These are phyloP conservation scores for Penicillium oxalicum DNA, from an alignment of 2,329 filamentous ascomycete genomes.

Conservation along the genomic window DNA sequence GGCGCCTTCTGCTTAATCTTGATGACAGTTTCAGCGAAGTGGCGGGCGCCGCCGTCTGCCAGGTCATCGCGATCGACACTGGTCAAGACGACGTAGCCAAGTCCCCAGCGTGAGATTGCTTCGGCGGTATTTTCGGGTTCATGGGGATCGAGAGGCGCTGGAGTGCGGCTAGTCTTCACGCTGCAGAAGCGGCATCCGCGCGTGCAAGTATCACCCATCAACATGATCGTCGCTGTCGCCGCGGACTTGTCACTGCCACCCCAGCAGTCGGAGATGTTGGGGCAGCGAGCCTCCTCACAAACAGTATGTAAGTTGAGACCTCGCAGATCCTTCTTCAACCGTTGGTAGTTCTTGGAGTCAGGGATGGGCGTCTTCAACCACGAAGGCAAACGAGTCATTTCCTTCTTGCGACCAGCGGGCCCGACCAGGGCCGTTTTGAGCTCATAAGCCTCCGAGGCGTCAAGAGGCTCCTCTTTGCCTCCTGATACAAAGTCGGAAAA, in stretches of 20 bases:
- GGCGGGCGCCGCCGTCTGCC: slow-evolving; percentile 75
- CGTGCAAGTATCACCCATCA: slow-evolving; percentile 98
- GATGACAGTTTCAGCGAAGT: slow-evolving; percentile 90
- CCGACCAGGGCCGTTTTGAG: slow-evolving; percentile 58
- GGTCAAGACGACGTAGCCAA: slow-evolving; percentile 94
- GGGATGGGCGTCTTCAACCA: slow-evolving; percentile 98
- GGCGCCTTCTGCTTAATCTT: slow-evolving; percentile 77
- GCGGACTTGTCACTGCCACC: slow-evolving; percentile 81
- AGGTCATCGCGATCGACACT: slow-evolving; percentile 92
- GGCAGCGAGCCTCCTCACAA: slow-evolving; percentile 94
- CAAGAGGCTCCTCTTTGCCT: slow-evolving; percentile 37
- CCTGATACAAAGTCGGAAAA: slow-evolving; percentile 58
- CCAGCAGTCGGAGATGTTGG: slow-evolving; percentile 98
- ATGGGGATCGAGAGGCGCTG: slow-evolving; percentile 81
- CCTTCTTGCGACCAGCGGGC: slow-evolving; percentile 56
- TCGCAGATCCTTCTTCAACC: slow-evolving; percentile 87
- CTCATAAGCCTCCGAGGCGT: slow-evolving; percentile 50
- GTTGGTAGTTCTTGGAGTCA: slow-evolving; percentile 78
- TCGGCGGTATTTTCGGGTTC: slow-evolving; percentile 97
- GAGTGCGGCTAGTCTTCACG: slow-evolving; percentile 77
- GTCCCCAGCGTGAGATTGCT: slow-evolving; percentile 82
- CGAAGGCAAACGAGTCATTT: slow-evolving; percentile 69
- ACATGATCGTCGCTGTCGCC: slow-evolving; percentile 96
- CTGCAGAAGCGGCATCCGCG: slow-evolving; percentile 94
- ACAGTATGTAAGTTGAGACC: slow-evolving; percentile 90